Conservation (phyloP, 176 grass and related monocot species). For the Themeda triandra region DNA sequence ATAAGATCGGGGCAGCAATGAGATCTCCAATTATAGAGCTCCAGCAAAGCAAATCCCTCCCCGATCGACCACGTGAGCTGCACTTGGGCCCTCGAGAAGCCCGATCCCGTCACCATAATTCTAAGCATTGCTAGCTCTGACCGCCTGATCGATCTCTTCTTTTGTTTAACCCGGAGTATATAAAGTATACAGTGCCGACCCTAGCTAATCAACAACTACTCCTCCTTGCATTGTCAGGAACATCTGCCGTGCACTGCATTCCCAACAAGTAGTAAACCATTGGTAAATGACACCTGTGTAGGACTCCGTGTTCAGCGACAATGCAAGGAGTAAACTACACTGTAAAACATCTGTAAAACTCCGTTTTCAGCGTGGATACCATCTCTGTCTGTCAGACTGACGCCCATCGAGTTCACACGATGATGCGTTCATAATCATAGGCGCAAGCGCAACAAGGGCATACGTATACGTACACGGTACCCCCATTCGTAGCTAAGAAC, state of each 20-base stretch:
- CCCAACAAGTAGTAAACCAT: not conserved
- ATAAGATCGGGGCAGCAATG: not conserved
- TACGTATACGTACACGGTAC: not conserved
- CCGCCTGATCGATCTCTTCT: not conserved
- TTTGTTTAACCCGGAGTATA: not conserved
- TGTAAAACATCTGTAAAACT: too few relatives aligned
- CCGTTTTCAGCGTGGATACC: too few relatives aligned
- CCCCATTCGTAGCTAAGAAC: not conserved
- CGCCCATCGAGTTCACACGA: too few relatives aligned
- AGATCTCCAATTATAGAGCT: conserved; percentile 6
- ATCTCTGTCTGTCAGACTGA: too few relatives aligned
- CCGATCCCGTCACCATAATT: conserved; percentile 13
- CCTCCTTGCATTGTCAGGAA: not conserved
- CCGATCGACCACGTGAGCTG: not conserved
- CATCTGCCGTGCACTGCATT: not conserved
- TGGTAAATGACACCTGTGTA: not conserved
- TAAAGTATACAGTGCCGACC: not conserved
- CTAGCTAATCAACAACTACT: not conserved
- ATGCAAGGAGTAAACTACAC: too few relatives aligned
- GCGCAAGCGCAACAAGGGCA: too few relatives aligned
- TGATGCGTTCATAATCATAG: too few relatives aligned
- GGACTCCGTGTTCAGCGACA: not conserved
- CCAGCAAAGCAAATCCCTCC: not conserved
- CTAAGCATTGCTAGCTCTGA: not conserved
- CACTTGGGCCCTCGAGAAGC: not conserved